These are phyloP conservation scores for Mucor plumbeus DNA, from an alignment of 371 early-diverging fungal genomes.

Conservation along the genomic window DNA sequence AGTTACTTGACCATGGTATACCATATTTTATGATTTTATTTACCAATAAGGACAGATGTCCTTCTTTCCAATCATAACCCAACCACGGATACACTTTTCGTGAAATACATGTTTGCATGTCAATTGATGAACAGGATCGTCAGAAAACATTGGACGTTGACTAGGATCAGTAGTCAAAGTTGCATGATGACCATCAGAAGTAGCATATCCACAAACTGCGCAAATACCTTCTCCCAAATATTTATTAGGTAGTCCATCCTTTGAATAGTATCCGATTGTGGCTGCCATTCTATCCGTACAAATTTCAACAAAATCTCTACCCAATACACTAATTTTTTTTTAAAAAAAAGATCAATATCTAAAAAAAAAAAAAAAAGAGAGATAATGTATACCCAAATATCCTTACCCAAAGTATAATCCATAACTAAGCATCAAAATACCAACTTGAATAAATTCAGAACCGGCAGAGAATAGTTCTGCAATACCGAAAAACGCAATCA, in stretches of 20 bases:
- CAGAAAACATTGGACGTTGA: slow-evolving; percentile 36
- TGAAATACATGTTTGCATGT: slow-evolving; percentile 87
- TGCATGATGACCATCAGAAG: slow-evolving; percentile 24
- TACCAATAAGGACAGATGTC: slow-evolving; percentile 94
- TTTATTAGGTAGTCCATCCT: slow-evolving; percentile 72
- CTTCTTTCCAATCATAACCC: slow-evolving; percentile 94
- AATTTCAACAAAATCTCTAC: slow-evolving; percentile 86
- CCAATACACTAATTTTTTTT: slow-evolving; percentile 58
- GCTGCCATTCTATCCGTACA: slow-evolving; percentile 85
- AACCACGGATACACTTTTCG: slow-evolving; percentile 92
- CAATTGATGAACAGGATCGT: slow-evolving; percentile 68
- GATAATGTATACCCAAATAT: too few species aligned
- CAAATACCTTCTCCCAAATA: slow-evolving; percentile 78
- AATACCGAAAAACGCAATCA: slow-evolving; percentile 66
- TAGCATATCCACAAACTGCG: slow-evolving; percentile 79
- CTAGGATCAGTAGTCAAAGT: slow-evolving; percentile 26
- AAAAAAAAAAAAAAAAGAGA: too few species aligned
- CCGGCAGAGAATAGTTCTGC: slow-evolving; percentile 47
- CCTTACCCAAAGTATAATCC: slow-evolving; percentile 77
- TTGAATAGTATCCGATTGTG: slow-evolving; percentile 76
- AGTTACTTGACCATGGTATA: background rate
- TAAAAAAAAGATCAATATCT: background rate
- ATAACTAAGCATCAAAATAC: slow-evolving; percentile 60
- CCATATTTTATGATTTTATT: background rate
- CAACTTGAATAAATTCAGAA: slow-evolving; percentile 51